Evolutionary conservation across 2,329 filamentous ascomycete species (phyloP).

Genomic region (Stachybotrys chartarum): DNA sequence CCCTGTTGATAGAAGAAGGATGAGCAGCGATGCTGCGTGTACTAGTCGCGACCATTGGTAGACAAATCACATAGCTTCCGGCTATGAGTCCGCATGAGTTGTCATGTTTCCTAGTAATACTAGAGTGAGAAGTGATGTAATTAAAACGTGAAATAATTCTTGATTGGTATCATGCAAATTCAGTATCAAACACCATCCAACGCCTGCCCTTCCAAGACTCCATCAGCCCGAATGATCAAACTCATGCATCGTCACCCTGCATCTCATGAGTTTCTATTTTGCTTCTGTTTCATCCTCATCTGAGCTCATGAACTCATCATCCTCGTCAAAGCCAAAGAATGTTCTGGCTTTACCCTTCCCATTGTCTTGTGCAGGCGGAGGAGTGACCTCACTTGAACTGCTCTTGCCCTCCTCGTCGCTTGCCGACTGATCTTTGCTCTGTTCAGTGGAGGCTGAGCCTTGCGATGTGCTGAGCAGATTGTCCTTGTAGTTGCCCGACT

Average conservation of each 20-base stretch:
- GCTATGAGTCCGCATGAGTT: neutral
- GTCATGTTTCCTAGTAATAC: too few species aligned
- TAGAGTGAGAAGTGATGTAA: too few species aligned
- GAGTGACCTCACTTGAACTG: conserved; percentile 42
- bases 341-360: conserved; percentile 32
- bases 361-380: conserved; percentile 33
- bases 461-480: conserved; percentile 47
- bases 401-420: conserved; percentile 31
- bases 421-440: conserved; percentile 15
- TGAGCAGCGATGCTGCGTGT: conserved; percentile 28
- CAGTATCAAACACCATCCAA: neutral
- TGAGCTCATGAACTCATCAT: conserved; percentile 67
- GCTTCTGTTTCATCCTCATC: conserved; percentile 47
- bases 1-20: conserved; percentile 17
- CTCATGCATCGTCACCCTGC: neutral
- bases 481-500: conserved; percentile 55
- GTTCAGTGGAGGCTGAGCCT: conserved; percentile 33
- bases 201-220: neutral
- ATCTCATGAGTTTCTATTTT: neutral
- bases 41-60: conserved; percentile 25
- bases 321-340: conserved; percentile 74
- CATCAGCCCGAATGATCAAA: neutral
- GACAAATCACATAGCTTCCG: conserved; percentile 8
- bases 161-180: neutral
- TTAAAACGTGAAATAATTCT: too few species aligned